Base-by-base conservation (phyloP, 371 early-diverging fungal species). In the Mucor racemosus region DNA sequence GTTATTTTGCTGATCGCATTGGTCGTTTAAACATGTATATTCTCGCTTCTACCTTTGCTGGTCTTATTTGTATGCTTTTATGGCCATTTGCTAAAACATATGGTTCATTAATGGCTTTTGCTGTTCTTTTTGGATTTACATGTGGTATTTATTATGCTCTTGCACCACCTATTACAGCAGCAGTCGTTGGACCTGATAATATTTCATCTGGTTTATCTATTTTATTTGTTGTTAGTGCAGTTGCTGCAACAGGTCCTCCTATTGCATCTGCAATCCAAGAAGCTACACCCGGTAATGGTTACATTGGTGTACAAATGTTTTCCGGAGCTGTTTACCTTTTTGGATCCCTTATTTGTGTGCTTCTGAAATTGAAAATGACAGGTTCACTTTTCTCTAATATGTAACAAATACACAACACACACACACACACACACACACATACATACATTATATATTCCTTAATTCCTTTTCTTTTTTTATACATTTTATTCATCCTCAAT, bases 31-130 rank as follows among this genome's bases (percentile, higher is more conserved):
- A 76, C 40, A 76, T 71, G 65, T 76, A 65, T 36, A 56, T 71
- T 2, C 64, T 76, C 10, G 40, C 76, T 1, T 69, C 67, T 14
- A 55, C 61, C 11, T 53, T 72, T 17, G 57, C 86, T 3, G 81
- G 84, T 8, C 57, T 77, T 7, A 68, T 76, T 11, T 82, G 83
- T 68, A 76, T 81, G 63, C 42, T 87, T 1, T 38, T 82, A 1
- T 89, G 89, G 89, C 84, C 84, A 39, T 87, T 85, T 76, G 82
- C 88, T 7, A 67, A 68, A 26, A 77, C 73, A 1, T 82, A 79
- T 44, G 78, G 74, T 26, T 71, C 77, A 0, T 31, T 88, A 46
- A 66, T 84, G 44, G 82, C 77, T 1, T 88, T 84, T 72, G 76
- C 79, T 19, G 65, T 84, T 48, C 55, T 85, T 17, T 85, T 83